These are phyloP conservation scores for Santalum album DNA, from an alignment of 164 flowering plant species.

Conservation along the genomic window DNA sequence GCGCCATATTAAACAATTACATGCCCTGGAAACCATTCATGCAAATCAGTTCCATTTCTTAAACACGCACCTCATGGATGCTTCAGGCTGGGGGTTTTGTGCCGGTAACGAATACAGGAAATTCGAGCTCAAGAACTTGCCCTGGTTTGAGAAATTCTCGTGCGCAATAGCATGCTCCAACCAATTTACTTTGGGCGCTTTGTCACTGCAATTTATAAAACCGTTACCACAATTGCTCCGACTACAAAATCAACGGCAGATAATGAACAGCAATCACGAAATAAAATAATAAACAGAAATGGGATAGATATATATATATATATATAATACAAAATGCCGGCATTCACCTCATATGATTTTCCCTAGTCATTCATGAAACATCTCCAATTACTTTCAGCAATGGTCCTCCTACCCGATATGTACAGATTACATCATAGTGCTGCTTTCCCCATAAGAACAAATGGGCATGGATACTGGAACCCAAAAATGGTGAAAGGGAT, in stretches of 20 bases:
- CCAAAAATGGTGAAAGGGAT: too few relatives aligned
- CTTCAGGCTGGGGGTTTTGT: conserved; percentile 43
- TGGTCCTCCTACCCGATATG: neutral
- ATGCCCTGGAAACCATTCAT: neutral
- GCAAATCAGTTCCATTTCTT: neutral
- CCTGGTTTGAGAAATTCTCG: conserved; percentile 35
- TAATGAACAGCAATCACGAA: neutral
- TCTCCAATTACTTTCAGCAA: conserved; percentile 1
- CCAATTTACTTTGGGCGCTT: conserved; percentile 53
- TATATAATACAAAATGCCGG: conserved; percentile 19
- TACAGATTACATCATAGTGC: neutral
- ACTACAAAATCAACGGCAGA: conserved; percentile 18
- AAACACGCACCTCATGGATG: conserved; percentile 26
- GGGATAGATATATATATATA: conserved; percentile 3
- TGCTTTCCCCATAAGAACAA: neutral
- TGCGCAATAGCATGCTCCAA: conserved; percentile 48
- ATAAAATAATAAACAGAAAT: neutral
- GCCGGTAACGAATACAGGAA: conserved; percentile 57
- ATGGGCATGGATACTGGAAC: neutral
- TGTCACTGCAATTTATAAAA: conserved; percentile 9
- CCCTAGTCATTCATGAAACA: conserved; percentile 17
- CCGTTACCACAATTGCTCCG: conserved; percentile 17
- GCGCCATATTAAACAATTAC: neutral
- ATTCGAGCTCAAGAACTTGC: conserved; percentile 51
- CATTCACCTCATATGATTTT: conserved; percentile 5